Conservation (phyloP, 768 basidiomycete genomes). For the Calocera cornea region DNA sequence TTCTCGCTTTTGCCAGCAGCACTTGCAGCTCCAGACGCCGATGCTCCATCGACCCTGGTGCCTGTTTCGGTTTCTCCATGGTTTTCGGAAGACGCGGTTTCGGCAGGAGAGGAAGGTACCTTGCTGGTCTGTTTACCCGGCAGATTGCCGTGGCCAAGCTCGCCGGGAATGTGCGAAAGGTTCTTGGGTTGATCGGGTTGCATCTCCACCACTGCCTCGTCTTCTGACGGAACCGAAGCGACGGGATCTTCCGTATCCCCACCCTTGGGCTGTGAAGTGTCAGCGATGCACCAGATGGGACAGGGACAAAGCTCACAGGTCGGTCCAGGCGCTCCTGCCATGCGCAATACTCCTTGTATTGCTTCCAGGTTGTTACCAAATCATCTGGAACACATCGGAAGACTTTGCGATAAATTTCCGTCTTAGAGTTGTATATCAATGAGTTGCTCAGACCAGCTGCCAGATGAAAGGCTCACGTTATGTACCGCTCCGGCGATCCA, state of each 20-base stretch:
- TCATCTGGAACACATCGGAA: constrained; percentile 93
- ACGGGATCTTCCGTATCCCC: constrained; percentile 22
- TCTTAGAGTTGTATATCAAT: constrained; percentile 34
- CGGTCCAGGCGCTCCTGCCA: constrained; percentile 64
- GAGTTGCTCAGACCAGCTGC: not conserved
- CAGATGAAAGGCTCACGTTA: constrained; percentile 46
- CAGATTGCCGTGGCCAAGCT: not conserved
- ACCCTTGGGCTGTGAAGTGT: constrained; percentile 23
- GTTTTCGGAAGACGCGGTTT: not conserved
- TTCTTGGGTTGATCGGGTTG: constrained; percentile 14
- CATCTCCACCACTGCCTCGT: constrained; percentile 16
- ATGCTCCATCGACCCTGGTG: constrained; percentile 7
- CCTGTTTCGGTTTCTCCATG: constrained; percentile 8
- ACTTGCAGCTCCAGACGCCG: not conserved
- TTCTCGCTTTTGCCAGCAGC: not conserved
- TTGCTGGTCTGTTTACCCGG: not conserved
- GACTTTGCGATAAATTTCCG: constrained; percentile 88
- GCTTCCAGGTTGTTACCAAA: constrained; percentile 85
- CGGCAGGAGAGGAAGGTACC: not conserved
- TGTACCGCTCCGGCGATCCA: constrained; percentile 81
- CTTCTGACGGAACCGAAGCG: constrained; percentile 46
- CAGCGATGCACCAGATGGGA: not conserved
- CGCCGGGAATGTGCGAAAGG: not conserved
- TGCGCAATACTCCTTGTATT: constrained; percentile 72
- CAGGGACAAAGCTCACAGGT: constrained; percentile 35